phyloP scores from a whole-genome alignment of 192 early-diverging fungal genomes.

The Rhizoclosmatium sp. region DNA sequence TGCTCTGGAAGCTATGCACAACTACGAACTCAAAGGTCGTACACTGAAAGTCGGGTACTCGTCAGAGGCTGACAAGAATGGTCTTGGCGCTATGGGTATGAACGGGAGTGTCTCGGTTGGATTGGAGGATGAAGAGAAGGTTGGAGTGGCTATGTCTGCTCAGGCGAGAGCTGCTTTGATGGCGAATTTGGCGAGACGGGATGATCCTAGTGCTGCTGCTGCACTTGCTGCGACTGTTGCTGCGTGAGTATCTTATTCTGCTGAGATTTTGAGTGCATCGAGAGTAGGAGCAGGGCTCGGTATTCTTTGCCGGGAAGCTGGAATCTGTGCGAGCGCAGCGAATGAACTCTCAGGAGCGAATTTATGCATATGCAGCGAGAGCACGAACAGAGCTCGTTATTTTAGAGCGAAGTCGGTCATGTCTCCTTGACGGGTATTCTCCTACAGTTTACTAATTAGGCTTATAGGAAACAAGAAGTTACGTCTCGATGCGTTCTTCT shows the following conservation, averaged over 20 bases:
- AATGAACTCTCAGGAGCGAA: no score
- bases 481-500: slow-evolving; percentile 74
- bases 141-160: slow-evolving; percentile 72
- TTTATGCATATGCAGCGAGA: no score
- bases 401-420: no score
- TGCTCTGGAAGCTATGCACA: slow-evolving; percentile 86
- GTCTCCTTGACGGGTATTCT: not conserved
- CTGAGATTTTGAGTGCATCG: no score
- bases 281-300: no score
- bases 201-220: slow-evolving; percentile 24
- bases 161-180: slow-evolving; percentile 79
- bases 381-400: no score
- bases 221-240: not conserved
- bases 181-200: slow-evolving; percentile 74
- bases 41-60: slow-evolving; percentile 82
- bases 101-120: not conserved
- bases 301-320: no score
- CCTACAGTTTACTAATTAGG: not conserved
- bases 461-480: slow-evolving; percentile 53
- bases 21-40: slow-evolving; percentile 77
- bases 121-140: slow-evolving; percentile 59
- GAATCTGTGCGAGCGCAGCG: no score
- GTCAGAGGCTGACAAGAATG: slow-evolving; percentile 57
- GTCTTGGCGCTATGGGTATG: not conserved
- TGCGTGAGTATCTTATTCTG: not conserved